phyloP scores from a whole-genome alignment of 1,284 basidiomycete species.

The Tilletia horrida region DNA sequence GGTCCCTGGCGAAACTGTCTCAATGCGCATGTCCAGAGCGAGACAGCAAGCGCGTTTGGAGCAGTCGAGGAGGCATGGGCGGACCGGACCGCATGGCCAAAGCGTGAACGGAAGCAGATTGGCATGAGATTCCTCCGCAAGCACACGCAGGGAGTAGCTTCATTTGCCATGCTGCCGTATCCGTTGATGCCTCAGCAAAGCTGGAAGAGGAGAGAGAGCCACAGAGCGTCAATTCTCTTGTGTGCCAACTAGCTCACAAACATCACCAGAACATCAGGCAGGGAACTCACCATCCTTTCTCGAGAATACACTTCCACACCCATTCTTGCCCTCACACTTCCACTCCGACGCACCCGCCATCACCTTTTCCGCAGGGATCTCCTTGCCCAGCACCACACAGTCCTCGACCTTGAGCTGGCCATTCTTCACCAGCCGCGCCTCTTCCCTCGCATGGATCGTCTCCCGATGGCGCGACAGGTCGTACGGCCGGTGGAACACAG shows the following conservation, averaged over 20 bases:
- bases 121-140: too few species aligned
- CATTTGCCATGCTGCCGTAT: neutral
- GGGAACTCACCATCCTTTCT: conserved; percentile 17
- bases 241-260: too few species aligned
- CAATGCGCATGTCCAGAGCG: too few species aligned
- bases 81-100: too few species aligned
- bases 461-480: conserved; percentile 52
- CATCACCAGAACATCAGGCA: too few species aligned
- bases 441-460: conserved; percentile 51
- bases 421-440: conserved; percentile 44
- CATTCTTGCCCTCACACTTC: conserved; percentile 46
- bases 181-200: conserved; percentile 2
- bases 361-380: conserved; percentile 48
- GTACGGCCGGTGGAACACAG: conserved; percentile 52
- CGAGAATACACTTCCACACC: conserved; percentile 30
- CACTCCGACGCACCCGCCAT: conserved; percentile 50
- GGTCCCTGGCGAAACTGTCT: too few species aligned
- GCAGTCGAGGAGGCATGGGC: too few species aligned
- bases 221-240: too few species aligned
- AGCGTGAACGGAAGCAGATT: too few species aligned
- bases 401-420: conserved; percentile 42
- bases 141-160: neutral
- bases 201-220: neutral
- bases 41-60: too few species aligned
- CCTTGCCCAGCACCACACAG: conserved; percentile 52